phyloP scores from a whole-genome alignment of 1,284 basidiomycete species.

The Ustilago tritici region DNA sequence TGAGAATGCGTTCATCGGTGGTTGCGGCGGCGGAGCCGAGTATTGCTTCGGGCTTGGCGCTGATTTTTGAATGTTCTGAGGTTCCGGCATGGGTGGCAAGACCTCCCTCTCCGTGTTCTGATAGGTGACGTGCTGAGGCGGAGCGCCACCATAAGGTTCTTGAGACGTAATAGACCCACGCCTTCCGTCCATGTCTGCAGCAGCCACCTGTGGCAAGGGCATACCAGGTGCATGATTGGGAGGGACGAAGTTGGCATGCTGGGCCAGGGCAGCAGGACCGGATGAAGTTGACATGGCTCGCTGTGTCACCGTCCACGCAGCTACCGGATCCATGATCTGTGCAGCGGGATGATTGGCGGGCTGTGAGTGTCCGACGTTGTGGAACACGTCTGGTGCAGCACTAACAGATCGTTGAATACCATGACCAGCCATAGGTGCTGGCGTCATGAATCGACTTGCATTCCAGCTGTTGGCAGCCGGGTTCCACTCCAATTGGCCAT shows the following conservation, averaged over 20 bases:
- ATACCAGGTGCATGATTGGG: constrained; percentile 9
- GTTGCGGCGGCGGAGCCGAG: constrained; percentile 22
- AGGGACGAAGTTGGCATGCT: constrained; percentile 12
- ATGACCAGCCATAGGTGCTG: constrained; percentile 20
- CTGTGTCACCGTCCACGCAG: constrained; percentile 38
- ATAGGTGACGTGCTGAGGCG: constrained; percentile 14
- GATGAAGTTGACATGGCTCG: constrained; percentile 47
- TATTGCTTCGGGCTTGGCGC: constrained; percentile 18
- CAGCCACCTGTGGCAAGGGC: constrained; percentile 1
- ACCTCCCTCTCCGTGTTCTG: constrained; percentile 11
- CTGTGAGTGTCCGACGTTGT: constrained; percentile 20
- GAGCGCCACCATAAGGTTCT: constrained; percentile 11
- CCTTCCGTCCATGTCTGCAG: constrained; percentile 9
- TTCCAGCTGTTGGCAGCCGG: constrained; percentile 39
- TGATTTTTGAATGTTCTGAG: constrained; percentile 16
- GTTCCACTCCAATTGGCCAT: constrained; percentile 44
- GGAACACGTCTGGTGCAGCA: constrained; percentile 50
- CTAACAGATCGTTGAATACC: constrained; percentile 44
- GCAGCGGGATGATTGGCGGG: background rate
- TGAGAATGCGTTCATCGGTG: constrained; percentile 7
- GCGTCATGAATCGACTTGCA: constrained; percentile 37
- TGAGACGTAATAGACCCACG: constrained; percentile 23
- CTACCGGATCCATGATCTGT: constrained; percentile 9
- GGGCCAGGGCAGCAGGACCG: constrained; percentile 16
- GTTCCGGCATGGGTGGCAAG: constrained; percentile 38